Evolutionary conservation across 208 protist genomes (phyloP).

Genomic region (Crithidia thermophila): DNA sequence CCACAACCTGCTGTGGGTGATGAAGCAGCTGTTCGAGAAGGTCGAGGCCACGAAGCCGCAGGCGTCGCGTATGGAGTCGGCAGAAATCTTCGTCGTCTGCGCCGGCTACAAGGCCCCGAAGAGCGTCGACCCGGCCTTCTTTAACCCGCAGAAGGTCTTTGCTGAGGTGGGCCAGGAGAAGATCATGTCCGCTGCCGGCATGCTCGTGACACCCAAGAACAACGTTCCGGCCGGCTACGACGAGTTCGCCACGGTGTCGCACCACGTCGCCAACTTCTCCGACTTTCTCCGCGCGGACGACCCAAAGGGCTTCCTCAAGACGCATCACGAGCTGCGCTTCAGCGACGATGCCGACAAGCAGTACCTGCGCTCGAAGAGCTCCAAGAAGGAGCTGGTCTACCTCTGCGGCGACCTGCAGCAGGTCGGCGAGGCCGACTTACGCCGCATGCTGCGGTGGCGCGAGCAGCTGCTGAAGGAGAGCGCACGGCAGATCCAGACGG

Average conservation of each 20-base stretch:
- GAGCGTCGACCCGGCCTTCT: slow-evolving; percentile 96
- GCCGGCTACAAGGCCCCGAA: slow-evolving; percentile 96
- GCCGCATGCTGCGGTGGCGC: slow-evolving; percentile 95
- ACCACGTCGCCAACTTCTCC: slow-evolving; percentile 73
- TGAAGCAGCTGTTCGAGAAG: slow-evolving; percentile 98
- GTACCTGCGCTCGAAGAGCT: slow-evolving; percentile 75
- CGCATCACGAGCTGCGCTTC: slow-evolving; percentile 91
- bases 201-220: slow-evolving; percentile 71
- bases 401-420: slow-evolving; percentile 94
- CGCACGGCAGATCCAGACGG: slow-evolving; percentile 20
- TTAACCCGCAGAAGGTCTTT: slow-evolving; percentile 97
- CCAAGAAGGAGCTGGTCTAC: slow-evolving; percentile 93
- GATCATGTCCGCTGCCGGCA: slow-evolving; percentile 68
- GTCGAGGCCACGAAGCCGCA: slow-evolving; percentile 98
- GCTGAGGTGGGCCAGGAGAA: slow-evolving; percentile 92
- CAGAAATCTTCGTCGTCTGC: slow-evolving; percentile 99
- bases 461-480: slow-evolving; percentile 82
- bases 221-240: slow-evolving; percentile 93
- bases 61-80: slow-evolving; percentile 97
- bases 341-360: slow-evolving; percentile 80
- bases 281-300: slow-evolving; percentile 93
- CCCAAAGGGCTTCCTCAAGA: slow-evolving; percentile 87
- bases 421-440: slow-evolving; percentile 94
- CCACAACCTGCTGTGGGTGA: slow-evolving; percentile 98
- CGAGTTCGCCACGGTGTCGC: slow-evolving; percentile 85